These are phyloP conservation scores for Aspergillus avenaceus DNA, from an alignment of 495 filamentous ascomycete genomes.

Conservation along the genomic window DNA sequence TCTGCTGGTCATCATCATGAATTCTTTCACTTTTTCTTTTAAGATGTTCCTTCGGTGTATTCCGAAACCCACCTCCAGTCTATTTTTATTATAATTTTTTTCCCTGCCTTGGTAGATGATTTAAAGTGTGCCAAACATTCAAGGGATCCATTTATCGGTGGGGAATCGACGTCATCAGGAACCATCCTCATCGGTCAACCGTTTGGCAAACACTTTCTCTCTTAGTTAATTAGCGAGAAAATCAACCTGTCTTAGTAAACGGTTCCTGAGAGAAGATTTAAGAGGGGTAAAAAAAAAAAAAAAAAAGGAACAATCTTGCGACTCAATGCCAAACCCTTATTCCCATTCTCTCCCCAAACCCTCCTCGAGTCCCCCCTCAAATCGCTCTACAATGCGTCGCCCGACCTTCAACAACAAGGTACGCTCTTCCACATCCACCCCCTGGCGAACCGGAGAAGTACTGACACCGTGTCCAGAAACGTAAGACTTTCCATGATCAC, in stretches of 20 bases:
- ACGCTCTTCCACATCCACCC: not conserved
- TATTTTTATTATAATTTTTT: no score
- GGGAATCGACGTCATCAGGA: slow-evolving; percentile 8
- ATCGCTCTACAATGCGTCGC: slow-evolving; percentile 4
- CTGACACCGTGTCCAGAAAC: not conserved
- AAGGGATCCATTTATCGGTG: not conserved
- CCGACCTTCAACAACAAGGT: slow-evolving; percentile 1
- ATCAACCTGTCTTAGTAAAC: not conserved
- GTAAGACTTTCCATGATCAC: slow-evolving; percentile 6
- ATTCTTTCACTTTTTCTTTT: no score
- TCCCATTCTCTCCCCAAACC: not conserved
- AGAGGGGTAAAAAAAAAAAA: no score
- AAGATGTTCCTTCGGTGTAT: no score
- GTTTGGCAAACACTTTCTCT: not conserved
- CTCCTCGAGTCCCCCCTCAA: not conserved
- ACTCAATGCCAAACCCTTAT: not conserved
- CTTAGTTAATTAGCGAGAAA: not conserved
- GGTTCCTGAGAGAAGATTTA: not conserved
- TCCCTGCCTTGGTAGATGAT: not conserved
- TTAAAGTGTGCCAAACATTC: not conserved
- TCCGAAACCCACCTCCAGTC: no score
- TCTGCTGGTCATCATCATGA: no score
- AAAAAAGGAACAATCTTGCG: not conserved
- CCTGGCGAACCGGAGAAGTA: not conserved
- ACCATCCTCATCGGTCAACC: slow-evolving; percentile 3